Evolutionary conservation across 371 early-diverging fungal genomes (phyloP).

Genomic region (Rhizopus delemar): DNA sequence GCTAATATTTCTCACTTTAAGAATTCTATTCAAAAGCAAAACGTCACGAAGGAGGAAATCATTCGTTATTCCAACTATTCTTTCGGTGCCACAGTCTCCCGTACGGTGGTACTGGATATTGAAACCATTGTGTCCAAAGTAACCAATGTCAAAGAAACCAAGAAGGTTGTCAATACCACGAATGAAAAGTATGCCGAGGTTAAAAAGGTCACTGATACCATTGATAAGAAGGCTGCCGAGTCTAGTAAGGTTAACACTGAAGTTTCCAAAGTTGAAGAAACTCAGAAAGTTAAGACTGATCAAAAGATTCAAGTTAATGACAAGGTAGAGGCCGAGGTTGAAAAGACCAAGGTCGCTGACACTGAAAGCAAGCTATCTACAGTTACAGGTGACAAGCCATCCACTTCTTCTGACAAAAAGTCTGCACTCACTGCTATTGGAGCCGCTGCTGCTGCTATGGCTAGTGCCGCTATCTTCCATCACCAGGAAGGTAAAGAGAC

Average conservation of each 20-base stretch:
- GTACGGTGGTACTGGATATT: constrained; percentile 19
- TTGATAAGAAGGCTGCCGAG: constrained; percentile 4
- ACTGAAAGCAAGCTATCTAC: constrained; percentile 7
- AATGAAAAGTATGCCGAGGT: constrained; percentile 14
- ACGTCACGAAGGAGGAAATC: constrained; percentile 75
- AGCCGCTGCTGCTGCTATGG: constrained; percentile 27
- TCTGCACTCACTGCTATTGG: constrained; percentile 19
- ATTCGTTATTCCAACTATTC: constrained; percentile 65
- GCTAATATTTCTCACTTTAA: constrained; percentile 41
- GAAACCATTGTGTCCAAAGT: constrained; percentile 23
- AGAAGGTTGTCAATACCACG: constrained; percentile 15
- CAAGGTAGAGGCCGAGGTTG: constrained; percentile 2
- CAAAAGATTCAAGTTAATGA: neutral
- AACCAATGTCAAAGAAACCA: constrained; percentile 17
- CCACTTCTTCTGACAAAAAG: constrained; percentile 3
- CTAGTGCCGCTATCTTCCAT: constrained; percentile 20
- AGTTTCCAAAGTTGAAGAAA: constrained; percentile 3
- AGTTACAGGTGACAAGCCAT: constrained; percentile 2
- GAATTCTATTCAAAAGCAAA: constrained; percentile 62
- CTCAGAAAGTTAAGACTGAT: constrained; percentile 1
- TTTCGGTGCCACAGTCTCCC: constrained; percentile 24
- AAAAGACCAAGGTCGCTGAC: neutral
- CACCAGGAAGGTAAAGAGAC: constrained; percentile 20
- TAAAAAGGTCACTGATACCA: constrained; percentile 4
- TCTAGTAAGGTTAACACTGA: neutral